Percentiles rank a stretch among this genome's conserved stretches.
Evolutionary conservation across 2,329 filamentous ascomycete genomes (phyloP).

Genomic region (Calonectria pteridis): DNA sequence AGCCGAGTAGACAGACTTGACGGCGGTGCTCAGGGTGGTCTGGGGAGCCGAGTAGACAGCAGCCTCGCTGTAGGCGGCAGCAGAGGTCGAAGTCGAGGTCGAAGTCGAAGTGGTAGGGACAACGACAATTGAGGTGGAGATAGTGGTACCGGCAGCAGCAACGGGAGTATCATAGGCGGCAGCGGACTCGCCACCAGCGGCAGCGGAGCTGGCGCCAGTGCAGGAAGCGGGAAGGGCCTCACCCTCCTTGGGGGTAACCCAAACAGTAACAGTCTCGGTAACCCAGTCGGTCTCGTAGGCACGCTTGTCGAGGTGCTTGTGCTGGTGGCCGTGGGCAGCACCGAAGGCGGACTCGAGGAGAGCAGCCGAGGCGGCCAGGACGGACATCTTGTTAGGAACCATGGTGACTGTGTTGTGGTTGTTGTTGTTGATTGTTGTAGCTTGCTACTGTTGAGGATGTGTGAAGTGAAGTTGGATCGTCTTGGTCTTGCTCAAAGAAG

Average conservation of each 20-base stretch:
- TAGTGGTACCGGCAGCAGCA: constrained; percentile 13
- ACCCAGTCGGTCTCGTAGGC: constrained; percentile 54
- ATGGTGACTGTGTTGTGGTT: constrained; percentile 49
- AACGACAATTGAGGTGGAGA: constrained; percentile 9
- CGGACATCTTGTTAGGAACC: constrained; percentile 57
- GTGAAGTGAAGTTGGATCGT: not conserved
- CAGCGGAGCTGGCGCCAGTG: constrained; percentile 21
- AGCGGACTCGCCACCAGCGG: constrained; percentile 24
- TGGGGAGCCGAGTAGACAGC: constrained; percentile 28
- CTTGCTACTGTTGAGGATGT: constrained; percentile 14
- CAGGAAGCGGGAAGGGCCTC: constrained; percentile 40
- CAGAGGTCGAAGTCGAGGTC: constrained; percentile 13
- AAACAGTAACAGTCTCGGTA: constrained; percentile 56
- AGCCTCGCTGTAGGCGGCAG: constrained; percentile 13
- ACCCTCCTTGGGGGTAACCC: constrained; percentile 49
- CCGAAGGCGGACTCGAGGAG: constrained; percentile 59
- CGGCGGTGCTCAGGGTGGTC: constrained; percentile 42
- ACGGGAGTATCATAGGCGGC: constrained; percentile 17
- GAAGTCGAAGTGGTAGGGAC: constrained; percentile 16
- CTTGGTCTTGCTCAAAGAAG: constrained; percentile 6
- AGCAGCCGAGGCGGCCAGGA: constrained; percentile 57
- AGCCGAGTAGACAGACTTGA: constrained; percentile 35
- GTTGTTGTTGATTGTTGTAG: constrained; percentile 14
- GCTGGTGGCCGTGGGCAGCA: constrained; percentile 57
- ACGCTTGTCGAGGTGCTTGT: constrained; percentile 50